Evolutionary conservation across 306 rosid genomes (phyloP), one percentile per base, ranked within the genome.

Genomic region (Urtica urens): DNA sequence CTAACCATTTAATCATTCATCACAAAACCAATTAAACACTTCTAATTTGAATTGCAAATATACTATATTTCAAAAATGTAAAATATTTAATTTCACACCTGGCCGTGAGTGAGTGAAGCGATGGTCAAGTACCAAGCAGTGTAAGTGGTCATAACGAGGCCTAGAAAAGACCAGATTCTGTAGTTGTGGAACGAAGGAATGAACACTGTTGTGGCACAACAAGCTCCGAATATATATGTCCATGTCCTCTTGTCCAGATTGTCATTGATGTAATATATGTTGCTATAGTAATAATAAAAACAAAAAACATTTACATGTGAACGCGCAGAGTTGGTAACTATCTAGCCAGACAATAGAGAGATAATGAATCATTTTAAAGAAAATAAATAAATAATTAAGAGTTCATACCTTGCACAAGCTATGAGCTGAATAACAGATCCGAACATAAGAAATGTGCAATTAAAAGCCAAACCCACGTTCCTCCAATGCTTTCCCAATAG

Each of bases 401-500:
- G 62, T 42, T 58, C 43, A 63, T 71, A 90, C 97, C 97, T 90
- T 29, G 99, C 99, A 79, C 99, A 90, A 68, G 99, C 99, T 33
- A 90, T 90, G 21, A 90, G 87, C 49, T 90, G 99, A 67, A 90
- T 90, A 46, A 90, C 95, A 75, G 99, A 90, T 75, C 99, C 99
- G 81, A 90, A 90, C 66, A 90, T 71, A 77, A 90, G 99, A 67
- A 90, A 90, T 33, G 95, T 90, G 80, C 99, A 90, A 66, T 90
- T 90, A 58, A 90, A 90, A 10, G 87, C 99, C 81, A 90, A 73
- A 23, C 99, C 99, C 73, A 77, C 92, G 78, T 90, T 90, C 73
- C 99, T 82, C 99, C 99, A 90, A 41, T 90, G 78, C 22, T 81
- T 90, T n/a, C 99, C 99, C 0, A 90, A 84, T 28, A 90, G 84